Evolutionary conservation across 371 early-diverging fungal species (phyloP).

Genomic region (Nematocida homosporus): DNA sequence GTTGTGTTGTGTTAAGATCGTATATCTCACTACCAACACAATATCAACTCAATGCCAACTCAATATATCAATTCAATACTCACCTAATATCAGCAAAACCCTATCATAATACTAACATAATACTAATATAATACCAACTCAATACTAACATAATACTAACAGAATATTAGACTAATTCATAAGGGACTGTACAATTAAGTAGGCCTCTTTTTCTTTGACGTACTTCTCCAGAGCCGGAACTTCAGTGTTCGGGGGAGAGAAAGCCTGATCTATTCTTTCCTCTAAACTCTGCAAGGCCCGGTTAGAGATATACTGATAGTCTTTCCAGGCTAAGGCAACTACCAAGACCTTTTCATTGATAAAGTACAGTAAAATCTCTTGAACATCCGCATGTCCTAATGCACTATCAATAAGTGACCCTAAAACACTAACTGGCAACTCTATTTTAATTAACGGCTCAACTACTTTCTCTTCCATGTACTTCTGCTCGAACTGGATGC

Average conservation of each 20-base stretch:
- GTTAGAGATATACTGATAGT: conserved; percentile 29
- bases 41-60: too few relatives aligned
- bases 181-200: conserved; percentile 2
- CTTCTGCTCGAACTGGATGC: conserved; percentile 30
- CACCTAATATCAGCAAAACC: too few relatives aligned
- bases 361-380: conserved; percentile 17
- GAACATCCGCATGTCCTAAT: conserved; percentile 14
- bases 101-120: too few relatives aligned
- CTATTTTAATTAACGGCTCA: conserved; percentile 8
- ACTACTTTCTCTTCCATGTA: not conserved
- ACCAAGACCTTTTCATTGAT: conserved; percentile 22
- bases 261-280: not conserved
- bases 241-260: not conserved
- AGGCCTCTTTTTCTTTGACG: conserved; percentile 13
- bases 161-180: too few relatives aligned
- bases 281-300: conserved; percentile 9
- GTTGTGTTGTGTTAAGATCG: too few relatives aligned
- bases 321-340: conserved; percentile 34
- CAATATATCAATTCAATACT: too few relatives aligned
- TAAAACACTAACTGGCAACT: conserved; percentile 4
- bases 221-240: conserved; percentile 19
- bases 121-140: too few relatives aligned
- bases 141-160: too few relatives aligned
- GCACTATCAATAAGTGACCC: not conserved
- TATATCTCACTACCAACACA: too few relatives aligned